A percentile compares a stretch with the other conserved stretches of the same genome.
These are phyloP conservation scores for Hevea brasiliensis DNA, from an alignment of 345 rosid species.

Conservation along the genomic window DNA sequence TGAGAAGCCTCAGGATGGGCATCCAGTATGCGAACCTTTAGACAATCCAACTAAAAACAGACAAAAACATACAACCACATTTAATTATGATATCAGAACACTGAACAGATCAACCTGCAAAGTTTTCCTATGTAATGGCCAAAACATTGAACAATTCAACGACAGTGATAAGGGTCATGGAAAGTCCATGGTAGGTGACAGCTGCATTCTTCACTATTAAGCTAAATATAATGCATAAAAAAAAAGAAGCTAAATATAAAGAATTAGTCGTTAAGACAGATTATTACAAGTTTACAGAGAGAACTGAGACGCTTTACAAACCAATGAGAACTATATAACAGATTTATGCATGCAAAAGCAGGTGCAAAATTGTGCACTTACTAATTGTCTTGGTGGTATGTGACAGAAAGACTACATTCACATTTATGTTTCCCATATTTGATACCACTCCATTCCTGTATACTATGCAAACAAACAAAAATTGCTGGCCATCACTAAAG, in stretches of 20 bases:
- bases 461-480: background rate
- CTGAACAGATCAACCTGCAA: background rate
- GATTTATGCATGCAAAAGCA: background rate
- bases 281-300: background rate
- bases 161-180: background rate
- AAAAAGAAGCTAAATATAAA: background rate
- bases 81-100: background rate
- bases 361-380: background rate
- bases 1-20: background rate
- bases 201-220: background rate
- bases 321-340: background rate
- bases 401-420: background rate
- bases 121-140: background rate
- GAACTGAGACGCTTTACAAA: background rate
- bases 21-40: background rate
- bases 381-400: too few relatives aligned
- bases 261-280: background rate
- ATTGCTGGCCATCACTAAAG: background rate
- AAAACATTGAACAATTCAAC: background rate
- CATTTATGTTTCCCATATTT: background rate
- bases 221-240: background rate
- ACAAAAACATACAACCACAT: background rate
- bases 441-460: background rate
- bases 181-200: background rate
- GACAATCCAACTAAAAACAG: background rate